Conservation (phyloP, 228 moss, liverwort and hornwort genomes). For the Sphagnum fallax region DNA sequence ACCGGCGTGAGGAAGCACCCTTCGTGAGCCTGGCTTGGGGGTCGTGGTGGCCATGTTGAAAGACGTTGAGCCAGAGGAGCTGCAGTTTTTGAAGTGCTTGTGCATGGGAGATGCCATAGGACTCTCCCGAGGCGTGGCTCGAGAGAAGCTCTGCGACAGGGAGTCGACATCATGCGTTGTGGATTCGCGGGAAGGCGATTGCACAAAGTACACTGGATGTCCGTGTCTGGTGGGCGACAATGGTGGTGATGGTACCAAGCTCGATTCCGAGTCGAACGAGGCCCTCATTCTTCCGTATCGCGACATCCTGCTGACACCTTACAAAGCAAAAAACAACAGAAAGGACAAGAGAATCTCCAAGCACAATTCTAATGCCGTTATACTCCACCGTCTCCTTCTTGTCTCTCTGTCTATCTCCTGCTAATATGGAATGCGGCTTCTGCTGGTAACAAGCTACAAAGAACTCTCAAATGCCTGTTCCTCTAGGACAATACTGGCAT, state of each 20-base stretch:
- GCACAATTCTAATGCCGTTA: no score
- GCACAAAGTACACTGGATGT: slow-evolving; percentile 56
- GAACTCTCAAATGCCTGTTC: no score
- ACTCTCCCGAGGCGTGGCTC: slow-evolving; percentile 43
- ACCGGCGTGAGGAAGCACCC: slow-evolving; percentile 66
- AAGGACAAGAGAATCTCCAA: no score
- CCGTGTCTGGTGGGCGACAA: slow-evolving; percentile 46
- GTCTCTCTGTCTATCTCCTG: no score
- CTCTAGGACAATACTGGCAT: no score
- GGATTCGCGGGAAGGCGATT: slow-evolving; percentile 46
- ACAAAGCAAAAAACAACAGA: no score
- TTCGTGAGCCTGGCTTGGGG: slow-evolving; percentile 65
- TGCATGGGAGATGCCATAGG: slow-evolving; percentile 9
- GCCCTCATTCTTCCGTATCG: slow-evolving; percentile 52
- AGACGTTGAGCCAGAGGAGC: slow-evolving; percentile 27
- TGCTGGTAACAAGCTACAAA: no score
- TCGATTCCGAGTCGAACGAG: slow-evolving; percentile 54
- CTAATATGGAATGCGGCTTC: no score
- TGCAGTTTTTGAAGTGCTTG: slow-evolving; percentile 38
- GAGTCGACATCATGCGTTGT: slow-evolving; percentile 35
- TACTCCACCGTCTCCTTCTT: no score
- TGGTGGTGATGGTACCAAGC: slow-evolving; percentile 41
- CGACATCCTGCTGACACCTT: slow-evolving; percentile 16
- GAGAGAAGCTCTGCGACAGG: slow-evolving; percentile 46
- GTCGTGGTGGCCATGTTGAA: slow-evolving; percentile 24